Evolutionary conservation across 331 rosid genomes (phyloP).

Genomic region (Pyrus hybrid): DNA sequence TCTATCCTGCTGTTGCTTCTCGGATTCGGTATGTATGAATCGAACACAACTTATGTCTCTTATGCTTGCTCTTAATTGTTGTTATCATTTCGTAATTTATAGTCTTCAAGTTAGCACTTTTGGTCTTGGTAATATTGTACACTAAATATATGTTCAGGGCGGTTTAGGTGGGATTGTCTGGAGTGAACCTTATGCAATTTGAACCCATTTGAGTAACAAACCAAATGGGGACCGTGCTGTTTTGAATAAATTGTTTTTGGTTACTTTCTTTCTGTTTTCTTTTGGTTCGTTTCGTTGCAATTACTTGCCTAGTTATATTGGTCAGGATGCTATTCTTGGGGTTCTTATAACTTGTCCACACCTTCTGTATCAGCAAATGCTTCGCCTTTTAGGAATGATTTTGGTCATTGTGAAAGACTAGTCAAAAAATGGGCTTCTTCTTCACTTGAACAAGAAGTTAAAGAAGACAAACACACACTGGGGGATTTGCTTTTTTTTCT

Average conservation of each 20-base stretch:
- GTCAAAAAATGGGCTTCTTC: constrained; percentile 69
- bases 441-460: constrained; percentile 47
- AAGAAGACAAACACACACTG: constrained; percentile 61
- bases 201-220: neutral
- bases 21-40: constrained; percentile 45
- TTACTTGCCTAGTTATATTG: constrained; percentile 3
- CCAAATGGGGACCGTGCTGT: neutral
- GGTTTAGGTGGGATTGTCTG: neutral
- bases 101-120: neutral
- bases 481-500: constrained; percentile 83
- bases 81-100: neutral
- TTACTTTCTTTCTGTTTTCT: neutral
- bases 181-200: neutral
- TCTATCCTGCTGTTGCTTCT: constrained; percentile 40
- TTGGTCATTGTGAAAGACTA: constrained; percentile 52
- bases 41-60: neutral
- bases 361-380: constrained; percentile 34
- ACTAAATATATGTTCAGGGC: neutral
- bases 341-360: neutral
- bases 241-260: neutral
- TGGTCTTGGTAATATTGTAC: neutral
- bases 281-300: neutral
- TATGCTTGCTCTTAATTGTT: neutral
- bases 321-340: neutral
- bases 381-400: constrained; percentile 31